phyloP scores from a whole-genome alignment of 208 protist species.

The Angomonas ambiguus region DNA sequence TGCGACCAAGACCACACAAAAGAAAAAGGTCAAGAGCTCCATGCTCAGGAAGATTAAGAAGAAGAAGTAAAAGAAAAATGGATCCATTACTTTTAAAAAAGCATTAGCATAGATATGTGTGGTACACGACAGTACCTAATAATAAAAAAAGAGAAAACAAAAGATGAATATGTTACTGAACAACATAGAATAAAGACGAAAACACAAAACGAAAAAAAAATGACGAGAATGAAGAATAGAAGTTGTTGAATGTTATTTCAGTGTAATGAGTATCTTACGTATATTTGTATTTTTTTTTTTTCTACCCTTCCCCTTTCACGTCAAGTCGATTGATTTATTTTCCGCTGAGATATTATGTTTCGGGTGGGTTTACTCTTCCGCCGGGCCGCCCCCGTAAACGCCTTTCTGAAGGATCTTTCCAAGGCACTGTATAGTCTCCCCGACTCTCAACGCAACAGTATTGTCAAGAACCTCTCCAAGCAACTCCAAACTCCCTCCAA shows the following conservation, averaged over 20 bases:
- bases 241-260: too few species aligned
- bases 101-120: neutral
- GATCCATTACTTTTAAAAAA: neutral
- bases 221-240: too few species aligned
- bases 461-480: neutral
- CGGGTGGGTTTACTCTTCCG: neutral
- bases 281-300: neutral
- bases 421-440: neutral
- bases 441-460: neutral
- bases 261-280: too few species aligned
- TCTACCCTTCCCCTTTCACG: neutral
- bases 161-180: too few species aligned
- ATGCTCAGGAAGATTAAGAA: constrained; percentile 1
- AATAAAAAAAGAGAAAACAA: too few species aligned
- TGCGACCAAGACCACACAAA: neutral
- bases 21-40: constrained; percentile 1
- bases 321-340: too few species aligned
- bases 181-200: too few species aligned
- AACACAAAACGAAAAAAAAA: too few species aligned
- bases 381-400: neutral
- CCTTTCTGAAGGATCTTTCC: neutral
- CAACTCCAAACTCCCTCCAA: neutral
- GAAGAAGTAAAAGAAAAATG: constrained; percentile 2
- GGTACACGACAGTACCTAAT: neutral
- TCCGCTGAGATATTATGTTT: too few species aligned